A percentile compares a stretch with the other conserved stretches of the same genome.
phyloP scores from a whole-genome alignment of 495 filamentous ascomycete genomes.

The Penicillium riverlandense region DNA sequence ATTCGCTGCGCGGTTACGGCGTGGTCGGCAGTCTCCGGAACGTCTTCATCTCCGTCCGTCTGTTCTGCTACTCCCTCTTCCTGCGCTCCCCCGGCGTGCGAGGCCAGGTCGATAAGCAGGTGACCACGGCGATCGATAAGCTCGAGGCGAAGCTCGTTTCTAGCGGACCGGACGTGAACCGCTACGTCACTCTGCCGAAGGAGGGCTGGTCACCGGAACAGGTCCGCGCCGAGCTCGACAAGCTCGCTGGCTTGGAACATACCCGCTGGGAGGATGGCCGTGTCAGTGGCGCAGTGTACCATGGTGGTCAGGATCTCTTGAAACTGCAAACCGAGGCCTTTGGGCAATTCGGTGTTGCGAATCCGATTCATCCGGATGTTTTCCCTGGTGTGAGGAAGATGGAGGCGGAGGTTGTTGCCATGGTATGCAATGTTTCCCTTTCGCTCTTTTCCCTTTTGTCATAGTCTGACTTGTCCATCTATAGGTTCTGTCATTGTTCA shows the following conservation, averaged over 20 bases:
- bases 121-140: conserved; percentile 57
- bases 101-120: conserved; percentile 71
- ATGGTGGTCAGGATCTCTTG: conserved; percentile 78
- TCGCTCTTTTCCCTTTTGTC: neutral
- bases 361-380: conserved; percentile 98
- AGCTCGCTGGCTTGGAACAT: conserved; percentile 79
- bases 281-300: conserved; percentile 94
- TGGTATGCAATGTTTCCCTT: conserved; percentile 45
- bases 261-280: conserved; percentile 93
- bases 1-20: conserved; percentile 84
- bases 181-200: conserved; percentile 72
- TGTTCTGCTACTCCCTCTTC: conserved; percentile 77
- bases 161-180: conserved; percentile 59
- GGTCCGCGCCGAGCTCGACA: conserved; percentile 71
- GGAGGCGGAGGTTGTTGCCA: conserved; percentile 96
- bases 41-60: conserved; percentile 59
- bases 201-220: conserved; percentile 79
- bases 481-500: conserved; percentile 76
- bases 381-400: conserved; percentile 98
- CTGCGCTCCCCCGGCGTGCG: conserved; percentile 78
- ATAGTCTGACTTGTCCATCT: neutral
- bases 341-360: conserved; percentile 87
- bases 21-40: conserved; percentile 70
- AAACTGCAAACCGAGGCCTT: conserved; percentile 88
- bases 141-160: conserved; percentile 77